Evolutionary conservation across 257 asterid genomes (phyloP).

Genomic region (Scutellaria barbata): DNA sequence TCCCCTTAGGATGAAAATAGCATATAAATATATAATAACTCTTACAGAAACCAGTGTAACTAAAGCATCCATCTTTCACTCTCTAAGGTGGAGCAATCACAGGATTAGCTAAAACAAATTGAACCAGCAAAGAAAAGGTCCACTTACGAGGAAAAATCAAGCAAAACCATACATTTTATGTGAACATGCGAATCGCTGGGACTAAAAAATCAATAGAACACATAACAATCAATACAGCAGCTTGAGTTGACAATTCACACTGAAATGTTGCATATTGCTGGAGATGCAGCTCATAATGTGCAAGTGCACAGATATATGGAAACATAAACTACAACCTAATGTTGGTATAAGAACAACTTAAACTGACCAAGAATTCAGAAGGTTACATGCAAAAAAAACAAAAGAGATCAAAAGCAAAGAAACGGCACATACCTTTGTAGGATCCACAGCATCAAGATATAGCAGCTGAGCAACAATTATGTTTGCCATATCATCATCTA

Average conservation of each 20-base stretch:
- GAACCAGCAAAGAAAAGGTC: not conserved
- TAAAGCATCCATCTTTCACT: not conserved
- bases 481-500: constrained; percentile 98
- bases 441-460: constrained; percentile 94
- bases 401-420: not conserved
- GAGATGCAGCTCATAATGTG: not conserved
- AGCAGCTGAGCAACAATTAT: constrained; percentile 93
- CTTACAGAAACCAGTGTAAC: not conserved
- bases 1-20: constrained; percentile 4
- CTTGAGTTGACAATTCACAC: not conserved
- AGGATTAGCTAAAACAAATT: not conserved
- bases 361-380: not conserved
- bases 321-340: not conserved
- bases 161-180: not conserved
- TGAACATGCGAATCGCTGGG: not conserved
- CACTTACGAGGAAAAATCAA: not conserved
- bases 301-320: not conserved
- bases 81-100: constrained; percentile 8
- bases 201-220: constrained; percentile 12
- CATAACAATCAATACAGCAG: not conserved
- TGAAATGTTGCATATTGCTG: not conserved
- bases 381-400: not conserved
- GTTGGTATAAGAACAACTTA: not conserved
- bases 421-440: constrained; percentile 59
- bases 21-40: not conserved